Conservation (phyloP, 345 rosid species). For the Lepidium africanum region DNA sequence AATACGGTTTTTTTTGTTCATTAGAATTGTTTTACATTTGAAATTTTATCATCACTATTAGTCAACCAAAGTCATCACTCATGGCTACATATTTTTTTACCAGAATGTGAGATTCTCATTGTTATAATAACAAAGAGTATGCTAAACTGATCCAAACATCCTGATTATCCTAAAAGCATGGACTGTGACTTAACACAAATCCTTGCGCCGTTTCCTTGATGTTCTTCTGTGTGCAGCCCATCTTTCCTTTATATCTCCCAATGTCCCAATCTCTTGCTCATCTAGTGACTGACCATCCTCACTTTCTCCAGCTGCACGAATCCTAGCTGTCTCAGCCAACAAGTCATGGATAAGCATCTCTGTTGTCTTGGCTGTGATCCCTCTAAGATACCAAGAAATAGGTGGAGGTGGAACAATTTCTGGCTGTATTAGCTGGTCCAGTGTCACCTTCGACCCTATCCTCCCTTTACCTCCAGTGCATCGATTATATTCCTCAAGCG, state of each 20-base stretch:
- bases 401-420: conserved; percentile 77
- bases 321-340: conserved; percentile 62
- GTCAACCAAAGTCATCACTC: background rate
- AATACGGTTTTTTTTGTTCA: too few species aligned
- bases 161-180: background rate
- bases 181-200: background rate
- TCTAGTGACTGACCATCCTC: conserved; percentile 10
- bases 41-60: too few species aligned
- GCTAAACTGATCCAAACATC: background rate
- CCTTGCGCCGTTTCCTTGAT: conserved; percentile 31
- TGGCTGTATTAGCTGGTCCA: conserved; percentile 86
- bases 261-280: conserved; percentile 6
- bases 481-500: conserved; percentile 54
- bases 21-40: too few species aligned
- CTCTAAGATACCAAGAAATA: conserved; percentile 91
- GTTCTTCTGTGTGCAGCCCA: conserved; percentile 59
- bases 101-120: background rate
- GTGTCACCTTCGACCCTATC: conserved; percentile 60
- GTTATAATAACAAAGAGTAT: background rate
- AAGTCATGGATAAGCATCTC: conserved; percentile 76
- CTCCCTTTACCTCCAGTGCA: conserved; percentile 76
- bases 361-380: conserved; percentile 73
- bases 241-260: conserved; percentile 56
- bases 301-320: conserved; percentile 25
- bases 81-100: background rate